Evolutionary conservation across 352 stramenopile genomes (phyloP).

Genomic region (Achlya hypogyna): DNA sequence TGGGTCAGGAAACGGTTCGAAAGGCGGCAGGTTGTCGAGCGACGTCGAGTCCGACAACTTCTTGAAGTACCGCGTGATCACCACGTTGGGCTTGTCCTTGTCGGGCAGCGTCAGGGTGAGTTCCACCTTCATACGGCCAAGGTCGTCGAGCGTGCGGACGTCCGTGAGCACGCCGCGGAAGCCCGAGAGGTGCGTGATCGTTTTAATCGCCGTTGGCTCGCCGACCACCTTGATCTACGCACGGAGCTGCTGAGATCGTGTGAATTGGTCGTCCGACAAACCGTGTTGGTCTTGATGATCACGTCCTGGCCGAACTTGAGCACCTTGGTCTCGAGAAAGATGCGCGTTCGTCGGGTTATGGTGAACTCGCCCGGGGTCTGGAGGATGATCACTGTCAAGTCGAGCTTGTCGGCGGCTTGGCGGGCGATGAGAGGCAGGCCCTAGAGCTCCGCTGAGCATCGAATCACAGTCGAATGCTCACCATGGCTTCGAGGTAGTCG

Average conservation of each 20-base stretch:
- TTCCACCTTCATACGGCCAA: conserved; percentile 74
- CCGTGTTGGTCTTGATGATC: conserved; percentile 75
- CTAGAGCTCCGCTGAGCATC: conserved; percentile 18
- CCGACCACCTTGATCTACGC: conserved; percentile 62
- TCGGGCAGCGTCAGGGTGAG: conserved; percentile 66
- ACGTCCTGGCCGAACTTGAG: conserved; percentile 82
- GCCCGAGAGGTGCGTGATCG: conserved; percentile 68
- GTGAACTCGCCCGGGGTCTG: conserved; percentile 76
- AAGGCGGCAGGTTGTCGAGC: conserved; percentile 78
- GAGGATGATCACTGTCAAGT: conserved; percentile 84
- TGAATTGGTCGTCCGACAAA: neutral
- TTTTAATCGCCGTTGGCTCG: conserved; percentile 60
- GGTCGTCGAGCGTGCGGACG: conserved; percentile 58
- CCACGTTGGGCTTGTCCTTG: conserved; percentile 63
- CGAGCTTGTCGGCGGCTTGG: conserved; percentile 79
- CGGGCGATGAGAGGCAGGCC: conserved; percentile 76
- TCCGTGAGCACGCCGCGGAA: conserved; percentile 72
- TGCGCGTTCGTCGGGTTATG: conserved; percentile 80
- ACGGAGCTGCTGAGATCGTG: too few species aligned
- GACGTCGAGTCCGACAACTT: conserved; percentile 83
- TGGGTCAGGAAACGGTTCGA: conserved; percentile 77
- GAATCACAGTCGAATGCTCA: conserved; percentile 2
- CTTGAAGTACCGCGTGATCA: conserved; percentile 81
- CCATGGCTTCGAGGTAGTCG: conserved; percentile 84
- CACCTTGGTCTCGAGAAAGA: conserved; percentile 85